These are phyloP conservation scores for Fraxinus paxiana DNA, from an alignment of 305 asterid genomes.

Conservation along the genomic window DNA sequence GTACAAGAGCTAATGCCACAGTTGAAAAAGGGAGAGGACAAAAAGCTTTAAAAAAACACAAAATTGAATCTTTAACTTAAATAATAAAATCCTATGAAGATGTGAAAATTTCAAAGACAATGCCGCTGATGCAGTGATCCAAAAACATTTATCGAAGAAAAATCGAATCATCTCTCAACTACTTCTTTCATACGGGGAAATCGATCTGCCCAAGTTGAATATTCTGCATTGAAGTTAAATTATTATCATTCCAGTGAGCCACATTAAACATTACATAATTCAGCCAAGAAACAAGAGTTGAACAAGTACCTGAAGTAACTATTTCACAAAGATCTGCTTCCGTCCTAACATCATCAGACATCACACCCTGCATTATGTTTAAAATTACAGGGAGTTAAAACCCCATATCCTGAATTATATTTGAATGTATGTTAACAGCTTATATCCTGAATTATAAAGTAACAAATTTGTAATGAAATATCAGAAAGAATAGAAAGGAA, in stretches of 20 bases:
- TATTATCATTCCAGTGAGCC: neutral
- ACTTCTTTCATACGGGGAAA: slow-evolving; percentile 53
- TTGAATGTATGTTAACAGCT: neutral
- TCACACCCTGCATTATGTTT: slow-evolving; percentile 35
- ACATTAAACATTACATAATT: neutral
- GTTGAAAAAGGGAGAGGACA: neutral
- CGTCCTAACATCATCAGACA: slow-evolving; percentile 32
- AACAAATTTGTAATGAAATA: neutral
- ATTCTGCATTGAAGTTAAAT: slow-evolving; percentile 42
- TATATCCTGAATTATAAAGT: neutral
- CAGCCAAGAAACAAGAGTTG: neutral
- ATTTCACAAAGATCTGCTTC: slow-evolving; percentile 64
- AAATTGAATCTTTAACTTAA: neutral
- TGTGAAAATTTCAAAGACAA: neutral
- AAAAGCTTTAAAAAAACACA: neutral
- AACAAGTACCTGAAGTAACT: slow-evolving; percentile 43
- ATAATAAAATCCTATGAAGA: neutral
- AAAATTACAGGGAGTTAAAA: neutral
- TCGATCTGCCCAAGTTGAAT: slow-evolving; percentile 64
- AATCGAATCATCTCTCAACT: slow-evolving; percentile 41
- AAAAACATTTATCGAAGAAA: neutral
- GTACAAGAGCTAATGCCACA: neutral
- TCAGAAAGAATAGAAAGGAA: neutral
- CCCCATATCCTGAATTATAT: neutral
- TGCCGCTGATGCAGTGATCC: neutral